phyloP scores from a whole-genome alignment of 75 land plant genomes.

The Isoetes taiwanensis region DNA sequence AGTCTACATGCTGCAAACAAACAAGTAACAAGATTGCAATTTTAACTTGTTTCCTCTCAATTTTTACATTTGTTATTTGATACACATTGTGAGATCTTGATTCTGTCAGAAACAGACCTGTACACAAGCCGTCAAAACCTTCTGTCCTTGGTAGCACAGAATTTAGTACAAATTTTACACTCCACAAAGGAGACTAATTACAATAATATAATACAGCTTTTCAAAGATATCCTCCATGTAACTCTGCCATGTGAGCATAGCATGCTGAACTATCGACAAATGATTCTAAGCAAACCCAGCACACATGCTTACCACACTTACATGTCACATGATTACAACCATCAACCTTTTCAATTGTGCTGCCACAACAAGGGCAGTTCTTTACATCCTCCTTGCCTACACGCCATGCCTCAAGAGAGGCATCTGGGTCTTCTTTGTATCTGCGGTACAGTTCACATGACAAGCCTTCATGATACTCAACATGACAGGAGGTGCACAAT shows the following conservation, averaged over 20 bases:
- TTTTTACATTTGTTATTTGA: too few species aligned
- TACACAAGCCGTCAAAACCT: too few species aligned
- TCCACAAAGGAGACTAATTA: too few species aligned
- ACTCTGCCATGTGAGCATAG: conserved; percentile 37
- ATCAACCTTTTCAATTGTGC: conserved; percentile 59
- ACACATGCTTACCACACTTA: conserved; percentile 53
- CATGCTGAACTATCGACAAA: conserved; percentile 41
- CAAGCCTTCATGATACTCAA: conserved; percentile 52
- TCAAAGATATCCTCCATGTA: too few species aligned
- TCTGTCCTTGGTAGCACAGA: too few species aligned
- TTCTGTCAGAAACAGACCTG: too few species aligned
- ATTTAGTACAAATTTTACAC: too few species aligned
- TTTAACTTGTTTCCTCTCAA: too few species aligned
- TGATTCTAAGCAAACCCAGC: conserved; percentile 56
- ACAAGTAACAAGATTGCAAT: too few species aligned
- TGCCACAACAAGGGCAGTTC: conserved; percentile 45
- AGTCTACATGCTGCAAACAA: too few species aligned
- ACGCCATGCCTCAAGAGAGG: conserved; percentile 52
- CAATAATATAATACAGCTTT: too few species aligned
- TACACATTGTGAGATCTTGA: too few species aligned
- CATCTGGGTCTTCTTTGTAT: conserved; percentile 64
- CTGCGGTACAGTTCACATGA: conserved; percentile 50
- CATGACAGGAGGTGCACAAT: conserved; percentile 54
- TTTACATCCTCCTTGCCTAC: conserved; percentile 57
- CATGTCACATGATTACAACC: conserved; percentile 73